phyloP scores from a whole-genome alignment of 768 basidiomycete species.

The Lentinula detonsa region DNA sequence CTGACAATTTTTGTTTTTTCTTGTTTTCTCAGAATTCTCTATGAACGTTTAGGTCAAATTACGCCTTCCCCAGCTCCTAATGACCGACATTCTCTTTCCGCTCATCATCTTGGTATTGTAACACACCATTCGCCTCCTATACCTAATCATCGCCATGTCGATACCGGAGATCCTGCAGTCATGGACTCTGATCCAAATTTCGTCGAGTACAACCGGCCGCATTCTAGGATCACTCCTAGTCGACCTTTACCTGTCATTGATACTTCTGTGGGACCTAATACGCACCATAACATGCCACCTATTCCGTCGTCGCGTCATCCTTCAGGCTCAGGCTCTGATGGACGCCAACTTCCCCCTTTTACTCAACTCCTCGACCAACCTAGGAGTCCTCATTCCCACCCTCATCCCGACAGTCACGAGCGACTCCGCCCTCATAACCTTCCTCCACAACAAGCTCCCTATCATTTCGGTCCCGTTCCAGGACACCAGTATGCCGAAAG shows the following conservation, averaged over 20 bases:
- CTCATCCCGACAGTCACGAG: constrained; percentile 28
- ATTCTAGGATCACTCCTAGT: constrained; percentile 38
- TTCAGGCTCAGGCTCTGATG: constrained; percentile 28
- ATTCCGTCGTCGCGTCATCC: constrained; percentile 26
- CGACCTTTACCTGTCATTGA: constrained; percentile 46
- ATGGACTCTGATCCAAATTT: constrained; percentile 39
- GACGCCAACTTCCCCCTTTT: constrained; percentile 44
- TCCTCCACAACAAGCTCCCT: constrained; percentile 31
- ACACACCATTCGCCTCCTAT: constrained; percentile 21
- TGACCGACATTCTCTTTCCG: constrained; percentile 11
- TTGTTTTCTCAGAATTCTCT: constrained; percentile 49
- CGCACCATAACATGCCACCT: constrained; percentile 12
- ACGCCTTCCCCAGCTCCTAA: constrained; percentile 34
- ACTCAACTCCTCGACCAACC: constrained; percentile 34
- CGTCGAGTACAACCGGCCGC: constrained; percentile 43
- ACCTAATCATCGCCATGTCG: constrained; percentile 14
- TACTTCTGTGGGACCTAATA: constrained; percentile 35
- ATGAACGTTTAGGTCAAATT: constrained; percentile 65
- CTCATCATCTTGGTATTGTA: constrained; percentile 10
- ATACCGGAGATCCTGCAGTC: constrained; percentile 31
- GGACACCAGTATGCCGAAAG: constrained; percentile 42
- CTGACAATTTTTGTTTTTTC: not conserved
- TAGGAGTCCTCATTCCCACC: constrained; percentile 41
- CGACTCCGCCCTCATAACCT: constrained; percentile 45
- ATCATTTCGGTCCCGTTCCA: constrained; percentile 29